Conservation (phyloP, 306 rosid genomes). For the Oxytropis ochrocephala region DNA sequence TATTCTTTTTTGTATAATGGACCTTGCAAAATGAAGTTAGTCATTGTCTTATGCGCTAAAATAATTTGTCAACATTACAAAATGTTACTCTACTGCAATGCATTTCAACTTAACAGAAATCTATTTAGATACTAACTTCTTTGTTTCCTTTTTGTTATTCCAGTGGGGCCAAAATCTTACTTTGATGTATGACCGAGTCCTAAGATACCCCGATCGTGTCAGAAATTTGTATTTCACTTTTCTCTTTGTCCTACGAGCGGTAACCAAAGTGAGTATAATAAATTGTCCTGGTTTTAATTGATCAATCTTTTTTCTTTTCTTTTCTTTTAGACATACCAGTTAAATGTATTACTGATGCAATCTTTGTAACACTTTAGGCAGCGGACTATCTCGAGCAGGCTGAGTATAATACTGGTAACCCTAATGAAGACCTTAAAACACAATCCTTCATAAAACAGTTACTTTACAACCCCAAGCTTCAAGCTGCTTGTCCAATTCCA, state of each 20-base stretch:
- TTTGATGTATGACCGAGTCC: constrained; percentile 74
- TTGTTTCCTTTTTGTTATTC: constrained; percentile 18
- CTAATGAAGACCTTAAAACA: constrained; percentile 69
- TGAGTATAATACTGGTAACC: constrained; percentile 79
- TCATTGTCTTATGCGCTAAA: neutral
- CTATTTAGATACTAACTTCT: constrained; percentile 3
- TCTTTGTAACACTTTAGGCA: constrained; percentile 53
- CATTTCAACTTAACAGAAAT: neutral
- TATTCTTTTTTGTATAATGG: neutral
- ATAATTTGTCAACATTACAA: neutral
- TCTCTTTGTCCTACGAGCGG: constrained; percentile 95
- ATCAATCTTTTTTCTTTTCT: neutral
- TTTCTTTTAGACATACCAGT: neutral
- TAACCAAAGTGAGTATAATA: constrained; percentile 65
- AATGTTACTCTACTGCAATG: neutral
- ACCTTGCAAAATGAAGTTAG: neutral
- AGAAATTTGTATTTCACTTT: constrained; percentile 85
- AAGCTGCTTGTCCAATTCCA: constrained; percentile 96
- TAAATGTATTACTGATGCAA: constrained; percentile 9
- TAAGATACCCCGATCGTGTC: constrained; percentile 83
- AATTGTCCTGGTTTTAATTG: constrained; percentile 3
- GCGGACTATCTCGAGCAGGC: constrained; percentile 88
- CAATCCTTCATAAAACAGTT: constrained; percentile 74
- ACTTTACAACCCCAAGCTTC: constrained; percentile 68
- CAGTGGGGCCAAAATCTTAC: constrained; percentile 93